These are phyloP conservation scores for Carex pumila DNA, from an alignment of 176 grass and related monocot genomes.

Conservation along the genomic window DNA sequence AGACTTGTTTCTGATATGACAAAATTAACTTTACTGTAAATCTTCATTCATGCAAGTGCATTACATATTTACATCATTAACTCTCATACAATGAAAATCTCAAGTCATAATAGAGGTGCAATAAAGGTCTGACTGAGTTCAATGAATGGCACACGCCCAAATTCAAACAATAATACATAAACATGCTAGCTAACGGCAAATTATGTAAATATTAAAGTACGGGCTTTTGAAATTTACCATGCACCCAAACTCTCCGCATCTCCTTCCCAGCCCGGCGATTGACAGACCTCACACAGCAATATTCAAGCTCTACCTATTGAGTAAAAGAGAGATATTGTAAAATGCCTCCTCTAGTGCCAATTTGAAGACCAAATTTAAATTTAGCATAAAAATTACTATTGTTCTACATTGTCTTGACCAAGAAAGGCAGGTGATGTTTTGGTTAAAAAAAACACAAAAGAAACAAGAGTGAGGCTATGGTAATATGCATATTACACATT, in stretches of 20 bases:
- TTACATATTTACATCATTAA: background rate
- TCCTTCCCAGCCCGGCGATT: conserved; percentile 66
- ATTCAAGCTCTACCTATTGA: conserved; percentile 73
- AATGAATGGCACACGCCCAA: background rate
- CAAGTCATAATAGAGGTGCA: no score
- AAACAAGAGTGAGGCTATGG: no score
- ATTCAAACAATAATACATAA: conserved; percentile 4
- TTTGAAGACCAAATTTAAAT: background rate
- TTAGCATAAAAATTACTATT: background rate
- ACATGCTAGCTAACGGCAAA: background rate
- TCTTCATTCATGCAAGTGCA: background rate
- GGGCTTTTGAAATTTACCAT: conserved; percentile 87
- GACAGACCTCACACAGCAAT: conserved; percentile 78
- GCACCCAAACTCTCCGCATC: conserved; percentile 90
- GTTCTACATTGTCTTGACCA: background rate
- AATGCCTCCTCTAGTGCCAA: background rate
- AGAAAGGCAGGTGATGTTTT: background rate
- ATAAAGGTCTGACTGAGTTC: no score
- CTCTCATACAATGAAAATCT: no score
- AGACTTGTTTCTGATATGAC: background rate
- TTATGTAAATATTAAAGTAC: background rate
- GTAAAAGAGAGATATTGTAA: background rate
- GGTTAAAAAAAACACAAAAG: background rate
- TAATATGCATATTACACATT: no score
- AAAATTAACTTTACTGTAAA: background rate